Percentiles rank a stretch among this genome's conserved stretches.
These are phyloP conservation scores for Podaxis pistillaris DNA, from an alignment of 768 basidiomycete species.

Conservation along the genomic window DNA sequence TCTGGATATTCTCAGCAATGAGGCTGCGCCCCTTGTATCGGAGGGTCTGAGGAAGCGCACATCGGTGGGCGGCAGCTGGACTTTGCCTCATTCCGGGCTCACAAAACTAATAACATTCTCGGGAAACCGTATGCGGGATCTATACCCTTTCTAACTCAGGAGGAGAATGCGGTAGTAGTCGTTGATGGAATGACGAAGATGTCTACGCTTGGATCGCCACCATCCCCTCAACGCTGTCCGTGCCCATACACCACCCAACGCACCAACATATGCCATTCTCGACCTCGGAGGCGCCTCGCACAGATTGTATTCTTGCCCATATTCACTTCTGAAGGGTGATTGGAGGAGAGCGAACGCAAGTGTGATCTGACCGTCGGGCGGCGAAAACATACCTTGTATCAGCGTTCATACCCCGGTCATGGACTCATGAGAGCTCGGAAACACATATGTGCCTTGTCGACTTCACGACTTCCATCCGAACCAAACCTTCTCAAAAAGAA, in stretches of 20 bases:
- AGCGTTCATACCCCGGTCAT: slow-evolving; percentile 78
- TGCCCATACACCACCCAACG: slow-evolving; percentile 33
- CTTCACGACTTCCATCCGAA: slow-evolving; percentile 52
- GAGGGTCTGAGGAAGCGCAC: slow-evolving; percentile 66
- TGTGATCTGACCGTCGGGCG: slow-evolving; percentile 80
- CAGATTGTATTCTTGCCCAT: slow-evolving; percentile 82
- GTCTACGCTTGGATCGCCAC: slow-evolving; percentile 99
- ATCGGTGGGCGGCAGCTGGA: slow-evolving; percentile 87
- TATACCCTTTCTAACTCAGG: slow-evolving; percentile 64
- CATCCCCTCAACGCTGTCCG: slow-evolving; percentile 76
- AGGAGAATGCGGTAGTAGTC: slow-evolving; percentile 69
- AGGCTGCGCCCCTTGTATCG: slow-evolving; percentile 80
- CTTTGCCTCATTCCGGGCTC: slow-evolving; percentile 65
- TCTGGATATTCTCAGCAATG: slow-evolving; percentile 76
- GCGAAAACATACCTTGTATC: slow-evolving; percentile 74
- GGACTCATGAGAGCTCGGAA: slow-evolving; percentile 68
- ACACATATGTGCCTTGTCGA: slow-evolving; percentile 29
- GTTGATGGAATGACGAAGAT: slow-evolving; percentile 97
- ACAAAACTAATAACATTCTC: slow-evolving; percentile 70
- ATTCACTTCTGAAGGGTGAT: neutral
- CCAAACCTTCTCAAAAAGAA: neutral
- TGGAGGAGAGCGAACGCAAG: slow-evolving; percentile 33
- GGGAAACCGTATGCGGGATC: slow-evolving; percentile 47
- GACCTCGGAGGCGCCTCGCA: slow-evolving; percentile 91
- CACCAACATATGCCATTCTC: neutral